Evolutionary conservation across 345 rosid genomes (phyloP).

Genomic region (Corymbia maculata): DNA sequence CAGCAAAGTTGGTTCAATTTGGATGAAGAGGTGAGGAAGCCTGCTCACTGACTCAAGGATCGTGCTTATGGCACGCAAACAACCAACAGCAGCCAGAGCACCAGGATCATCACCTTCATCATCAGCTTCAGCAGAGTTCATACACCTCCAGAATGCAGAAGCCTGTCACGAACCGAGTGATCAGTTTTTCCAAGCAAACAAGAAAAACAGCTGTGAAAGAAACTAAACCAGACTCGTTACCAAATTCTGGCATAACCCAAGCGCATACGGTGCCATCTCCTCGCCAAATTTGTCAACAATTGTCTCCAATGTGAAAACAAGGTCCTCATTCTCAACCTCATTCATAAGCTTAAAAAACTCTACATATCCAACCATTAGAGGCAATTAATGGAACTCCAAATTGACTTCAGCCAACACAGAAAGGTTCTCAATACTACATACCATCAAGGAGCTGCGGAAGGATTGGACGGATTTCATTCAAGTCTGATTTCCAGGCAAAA

Average conservation of each 20-base stretch:
- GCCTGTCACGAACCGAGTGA: conserved; percentile 35
- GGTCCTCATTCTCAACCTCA: conserved; percentile 97
- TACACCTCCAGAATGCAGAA: conserved; percentile 93
- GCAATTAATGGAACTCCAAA: not conserved
- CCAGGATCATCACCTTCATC: conserved; percentile 86
- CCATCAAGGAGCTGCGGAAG: conserved; percentile 97
- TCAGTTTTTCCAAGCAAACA: not conserved
- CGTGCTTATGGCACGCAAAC: conserved; percentile 95
- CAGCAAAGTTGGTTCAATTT: conserved; percentile 81
- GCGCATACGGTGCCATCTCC: conserved; percentile 95
- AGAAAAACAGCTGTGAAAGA: not conserved
- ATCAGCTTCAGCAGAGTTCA: conserved; percentile 79
- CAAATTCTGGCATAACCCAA: conserved; percentile 91
- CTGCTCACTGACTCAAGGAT: conserved; percentile 92
- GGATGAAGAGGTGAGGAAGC: conserved; percentile 81
- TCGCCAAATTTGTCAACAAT: conserved; percentile 94
- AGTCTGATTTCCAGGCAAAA: conserved; percentile 34
- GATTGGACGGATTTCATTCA: conserved; percentile 92
- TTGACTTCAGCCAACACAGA: not conserved
- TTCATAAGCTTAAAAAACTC: conserved; percentile 97
- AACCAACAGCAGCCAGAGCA: conserved; percentile 94
- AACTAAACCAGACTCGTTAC: conserved; percentile 20
- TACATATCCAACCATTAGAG: conserved; percentile 16
- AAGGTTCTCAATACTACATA: conserved; percentile 11
- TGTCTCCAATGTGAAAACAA: conserved; percentile 86